Evolutionary conservation across 2,329 filamentous ascomycete species (phyloP), one percentile per base, ranked within the genome.

Genomic region (Fusarium pininemorale): DNA sequence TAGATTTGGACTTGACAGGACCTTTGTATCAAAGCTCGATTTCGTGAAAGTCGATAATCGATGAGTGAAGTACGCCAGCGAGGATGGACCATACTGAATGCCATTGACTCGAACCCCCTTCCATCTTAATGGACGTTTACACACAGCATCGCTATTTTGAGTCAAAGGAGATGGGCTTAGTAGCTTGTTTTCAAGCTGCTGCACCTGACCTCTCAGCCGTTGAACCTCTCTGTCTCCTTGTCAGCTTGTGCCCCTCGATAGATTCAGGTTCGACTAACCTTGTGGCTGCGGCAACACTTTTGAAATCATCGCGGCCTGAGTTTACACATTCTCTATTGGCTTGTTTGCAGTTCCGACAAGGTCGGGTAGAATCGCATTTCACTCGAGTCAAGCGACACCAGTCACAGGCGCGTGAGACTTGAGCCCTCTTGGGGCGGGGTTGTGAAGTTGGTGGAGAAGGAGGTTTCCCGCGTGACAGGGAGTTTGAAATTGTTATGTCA

Each of bases 371-470:
- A 57, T 80, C 79, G 60, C 79, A 80, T 35, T 80, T 80, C 48
- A 80, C 75, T 32, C 79, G 72, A 10, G 74, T 74, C 24, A 79
- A 71, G 16, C 78, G 79, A 70, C 79, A 80, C 79, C 79, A 80
- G 63, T 80, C 79, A 56, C 79, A 80, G 13, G 79, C 79, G 7
- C 79, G 69, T 6, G 79, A 78, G 59, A 80, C 79, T 22, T 80
- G 79, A 39, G 73, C 77, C 48, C 79, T 70, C 59, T 80, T 80
- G n/a, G 75, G 66, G 41, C 77, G 77, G 47, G 71, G 73, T 58
- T 78, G 74, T 35, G 70, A 65, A 28, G 66, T 64, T 16, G 70
- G 66, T 18, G 66, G 71, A 7, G 74, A 69, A 20, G 61, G 38
- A 24, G 35, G 30, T 41, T 76, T 77, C 30, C 69, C 70, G 61